Conservation (phyloP, 345 rosid genomes). For the Cardamine occulta region DNA sequence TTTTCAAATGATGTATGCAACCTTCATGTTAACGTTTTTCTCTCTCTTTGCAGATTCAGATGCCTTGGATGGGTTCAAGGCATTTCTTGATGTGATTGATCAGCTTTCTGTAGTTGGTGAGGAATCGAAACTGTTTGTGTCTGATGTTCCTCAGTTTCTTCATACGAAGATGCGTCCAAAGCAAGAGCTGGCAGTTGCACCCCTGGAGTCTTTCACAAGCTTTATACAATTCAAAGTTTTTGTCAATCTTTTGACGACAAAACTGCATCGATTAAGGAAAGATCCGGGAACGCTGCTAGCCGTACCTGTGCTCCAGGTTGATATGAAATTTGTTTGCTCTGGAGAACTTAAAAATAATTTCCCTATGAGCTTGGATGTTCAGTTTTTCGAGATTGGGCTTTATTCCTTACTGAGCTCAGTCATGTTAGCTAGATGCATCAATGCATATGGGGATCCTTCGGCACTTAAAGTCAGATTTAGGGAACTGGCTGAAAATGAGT, state of each 20-base stretch:
- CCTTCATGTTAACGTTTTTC: constrained; percentile 23
- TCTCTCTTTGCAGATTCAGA: constrained; percentile 55
- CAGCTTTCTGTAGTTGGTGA: constrained; percentile 60
- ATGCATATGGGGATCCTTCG: constrained; percentile 47
- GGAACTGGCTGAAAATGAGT: constrained; percentile 46
- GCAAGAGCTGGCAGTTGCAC: constrained; percentile 46
- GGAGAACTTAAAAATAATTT: constrained; percentile 59
- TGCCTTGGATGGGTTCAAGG: constrained; percentile 59
- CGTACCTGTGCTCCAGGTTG: constrained; percentile 65
- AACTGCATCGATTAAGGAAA: constrained; percentile 46
- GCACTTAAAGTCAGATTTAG: constrained; percentile 56
- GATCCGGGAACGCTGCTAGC: constrained; percentile 42
- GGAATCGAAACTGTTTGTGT: constrained; percentile 58
- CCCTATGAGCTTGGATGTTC: constrained; percentile 50
- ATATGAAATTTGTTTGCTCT: constrained; percentile 60
- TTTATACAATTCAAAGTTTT: constrained; percentile 52
- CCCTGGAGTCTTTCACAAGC: constrained; percentile 42
- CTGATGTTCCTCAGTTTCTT: constrained; percentile 63
- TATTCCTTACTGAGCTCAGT: constrained; percentile 56
- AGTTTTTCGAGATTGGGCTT: constrained; percentile 56
- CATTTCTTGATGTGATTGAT: constrained; percentile 59
- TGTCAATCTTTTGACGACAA: constrained; percentile 58
- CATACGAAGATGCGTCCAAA: constrained; percentile 50
- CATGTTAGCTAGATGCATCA: constrained; percentile 62
- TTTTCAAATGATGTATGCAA: constrained; percentile 17